phyloP scores from a whole-genome alignment of 768 basidiomycete genomes.

The Amanita fuliginea region DNA sequence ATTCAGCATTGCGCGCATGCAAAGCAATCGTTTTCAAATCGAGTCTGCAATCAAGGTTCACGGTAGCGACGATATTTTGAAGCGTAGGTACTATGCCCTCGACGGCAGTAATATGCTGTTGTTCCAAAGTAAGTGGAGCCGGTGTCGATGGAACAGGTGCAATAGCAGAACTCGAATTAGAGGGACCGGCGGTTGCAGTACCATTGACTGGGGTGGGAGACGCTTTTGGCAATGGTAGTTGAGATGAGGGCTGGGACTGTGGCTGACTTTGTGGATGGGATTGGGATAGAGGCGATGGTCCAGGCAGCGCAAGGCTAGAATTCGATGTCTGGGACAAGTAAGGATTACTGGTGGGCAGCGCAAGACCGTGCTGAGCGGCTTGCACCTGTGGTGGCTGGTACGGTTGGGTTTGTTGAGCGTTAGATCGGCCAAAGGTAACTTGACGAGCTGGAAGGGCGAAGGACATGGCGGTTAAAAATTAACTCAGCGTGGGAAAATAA shows the following conservation, averaged over 20 bases:
- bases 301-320: conserved; percentile 35
- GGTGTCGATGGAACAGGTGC: conserved; percentile 56
- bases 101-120: conserved; percentile 92
- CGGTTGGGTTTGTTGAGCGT: conserved; percentile 29
- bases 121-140: conserved; percentile 70
- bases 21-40: conserved; percentile 98
- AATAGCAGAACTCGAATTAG: conserved; percentile 34
- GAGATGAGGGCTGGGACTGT: conserved; percentile 19
- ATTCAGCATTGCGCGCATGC: conserved; percentile 97
- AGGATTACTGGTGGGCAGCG: conserved; percentile 48
- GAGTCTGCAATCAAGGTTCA: conserved; percentile 92
- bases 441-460: conserved; percentile 72
- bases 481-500: conserved; percentile 33
- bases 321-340: conserved; percentile 27
- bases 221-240: conserved; percentile 12
- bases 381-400: conserved; percentile 32
- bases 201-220: conserved; percentile 17
- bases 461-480: conserved; percentile 28
- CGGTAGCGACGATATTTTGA: conserved; percentile 99
- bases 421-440: conserved; percentile 64
- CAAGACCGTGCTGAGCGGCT: conserved; percentile 32
- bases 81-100: conserved; percentile 98
- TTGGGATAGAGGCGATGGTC: conserved; percentile 46
- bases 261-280: conserved; percentile 33
- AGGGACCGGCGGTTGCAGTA: conserved; percentile 45